Conservation (phyloP, 1,139 yeast genomes). For the Yamadazyma songkhlaensis region DNA sequence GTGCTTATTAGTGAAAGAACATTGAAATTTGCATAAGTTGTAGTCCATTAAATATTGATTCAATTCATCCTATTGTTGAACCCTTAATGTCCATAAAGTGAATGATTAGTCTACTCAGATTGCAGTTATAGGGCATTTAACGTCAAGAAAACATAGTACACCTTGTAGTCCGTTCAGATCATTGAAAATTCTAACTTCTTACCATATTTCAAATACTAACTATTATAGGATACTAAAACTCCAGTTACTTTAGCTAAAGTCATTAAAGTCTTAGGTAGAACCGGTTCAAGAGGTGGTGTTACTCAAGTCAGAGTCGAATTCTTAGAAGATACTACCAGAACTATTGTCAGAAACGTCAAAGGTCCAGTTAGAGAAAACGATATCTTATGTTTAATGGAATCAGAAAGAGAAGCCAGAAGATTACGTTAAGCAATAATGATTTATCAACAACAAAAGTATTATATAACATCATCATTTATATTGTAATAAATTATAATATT, state of each 20-base stretch:
- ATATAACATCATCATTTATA: constrained; percentile 9
- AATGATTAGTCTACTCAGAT: no score
- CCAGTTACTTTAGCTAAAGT: constrained; percentile 99
- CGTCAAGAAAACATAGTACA: no score
- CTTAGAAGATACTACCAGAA: constrained; percentile 97
- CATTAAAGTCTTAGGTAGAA: constrained; percentile 98
- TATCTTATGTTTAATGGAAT: constrained; percentile 98
- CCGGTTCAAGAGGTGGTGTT: constrained; percentile 99
- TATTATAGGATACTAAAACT: constrained; percentile 68
- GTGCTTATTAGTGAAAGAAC: no score
- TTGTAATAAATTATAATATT: constrained; percentile 9
- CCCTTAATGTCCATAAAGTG: no score
- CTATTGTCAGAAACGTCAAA: constrained; percentile 99
- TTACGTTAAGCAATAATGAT: constrained; percentile 34
- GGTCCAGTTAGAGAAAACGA: constrained; percentile 99
- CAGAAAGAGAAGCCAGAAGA: constrained; percentile 98
- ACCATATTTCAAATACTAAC: constrained; percentile 14
- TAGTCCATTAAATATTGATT: no score
- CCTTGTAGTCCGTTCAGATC: no score
- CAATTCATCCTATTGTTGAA: no score
- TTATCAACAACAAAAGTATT: constrained; percentile 3
- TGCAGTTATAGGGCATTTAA: no score
- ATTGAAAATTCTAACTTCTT: no score
- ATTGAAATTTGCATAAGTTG: no score
- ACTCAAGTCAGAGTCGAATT: constrained; percentile 99